Percentiles rank a stretch among this genome's conserved stretches.
phyloP scores from a whole-genome alignment of 495 filamentous ascomycete species.

The Trichoderma parareesei region DNA sequence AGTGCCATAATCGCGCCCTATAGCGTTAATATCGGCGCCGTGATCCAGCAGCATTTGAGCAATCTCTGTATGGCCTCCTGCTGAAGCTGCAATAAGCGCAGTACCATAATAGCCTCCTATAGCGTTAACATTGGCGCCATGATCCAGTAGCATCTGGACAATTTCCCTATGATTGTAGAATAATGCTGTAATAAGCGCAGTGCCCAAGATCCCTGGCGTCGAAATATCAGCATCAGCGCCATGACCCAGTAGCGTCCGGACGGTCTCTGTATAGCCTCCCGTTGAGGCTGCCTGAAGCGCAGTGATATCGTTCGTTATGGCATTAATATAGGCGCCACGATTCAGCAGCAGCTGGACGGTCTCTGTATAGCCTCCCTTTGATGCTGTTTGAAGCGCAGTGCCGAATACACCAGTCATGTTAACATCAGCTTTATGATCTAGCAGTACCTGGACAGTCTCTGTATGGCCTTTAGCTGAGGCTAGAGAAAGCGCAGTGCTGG shows the following conservation, averaged over 20 bases:
- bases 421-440: constrained; percentile 18
- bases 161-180: constrained; percentile 15
- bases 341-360: constrained; percentile 18
- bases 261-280: constrained; percentile 12
- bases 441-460: constrained; percentile 18
- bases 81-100: constrained; percentile 15
- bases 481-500: constrained; percentile 8
- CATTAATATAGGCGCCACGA: constrained; percentile 22
- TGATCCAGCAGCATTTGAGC: constrained; percentile 18
- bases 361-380: constrained; percentile 13
- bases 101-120: background rate
- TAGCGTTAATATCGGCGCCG: constrained; percentile 19
- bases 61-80: constrained; percentile 15
- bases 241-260: too few relatives aligned
- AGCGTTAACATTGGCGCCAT: constrained; percentile 20
- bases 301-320: background rate
- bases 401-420: constrained; percentile 11
- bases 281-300: background rate
- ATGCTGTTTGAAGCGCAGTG: background rate
- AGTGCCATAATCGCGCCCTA: constrained; percentile 5
- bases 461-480: constrained; percentile 17
- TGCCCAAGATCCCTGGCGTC: too few relatives aligned
- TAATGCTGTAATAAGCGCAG: constrained; percentile 15
- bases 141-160: constrained; percentile 18
- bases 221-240: too few relatives aligned